A percentile compares a stretch with the other conserved stretches of the same genome.
Evolutionary conservation across 352 stramenopile genomes (phyloP).

Genomic region (Phytophthora pluvialis): DNA sequence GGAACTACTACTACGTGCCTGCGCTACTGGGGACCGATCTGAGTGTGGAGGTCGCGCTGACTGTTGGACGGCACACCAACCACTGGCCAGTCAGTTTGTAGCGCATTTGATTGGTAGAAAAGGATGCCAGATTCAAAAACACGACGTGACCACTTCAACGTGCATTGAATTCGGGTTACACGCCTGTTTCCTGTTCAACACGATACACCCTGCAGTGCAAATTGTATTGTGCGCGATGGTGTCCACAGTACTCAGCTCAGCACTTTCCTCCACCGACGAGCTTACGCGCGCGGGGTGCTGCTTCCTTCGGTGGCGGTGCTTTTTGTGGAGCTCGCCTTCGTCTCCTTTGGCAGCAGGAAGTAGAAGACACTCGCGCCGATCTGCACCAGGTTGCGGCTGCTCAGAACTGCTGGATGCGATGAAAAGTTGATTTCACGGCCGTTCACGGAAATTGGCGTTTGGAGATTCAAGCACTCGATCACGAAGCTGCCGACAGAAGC

Average conservation of each 20-base stretch:
- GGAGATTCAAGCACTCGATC: conserved; percentile 71
- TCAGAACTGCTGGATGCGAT: conserved; percentile 49
- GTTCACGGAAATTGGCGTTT: conserved; percentile 70
- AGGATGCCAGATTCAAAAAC: conserved; percentile 7
- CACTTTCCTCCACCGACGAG: not conserved
- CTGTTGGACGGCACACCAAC: conserved; percentile 25
- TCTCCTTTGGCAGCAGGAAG: conserved; percentile 74
- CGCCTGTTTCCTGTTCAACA: not conserved
- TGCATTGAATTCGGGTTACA: not conserved
- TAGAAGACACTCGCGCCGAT: conserved; percentile 76
- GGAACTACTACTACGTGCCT: conserved; percentile 21
- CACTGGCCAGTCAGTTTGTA: conserved; percentile 17
- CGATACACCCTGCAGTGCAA: too few species aligned
- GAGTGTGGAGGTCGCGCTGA: conserved; percentile 21
- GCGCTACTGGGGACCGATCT: conserved; percentile 26
- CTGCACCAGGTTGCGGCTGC: conserved; percentile 65
- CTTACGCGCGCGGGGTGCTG: not conserved
- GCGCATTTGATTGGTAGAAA: conserved; percentile 29
- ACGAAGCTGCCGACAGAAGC: conserved; percentile 49
- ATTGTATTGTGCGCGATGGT: too few species aligned
- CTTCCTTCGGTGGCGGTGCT: not conserved
- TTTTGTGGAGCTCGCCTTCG: conserved; percentile 5
- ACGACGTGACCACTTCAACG: conserved; percentile 22
- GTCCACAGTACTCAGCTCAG: too few species aligned
- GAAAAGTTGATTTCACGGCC: conserved; percentile 57